phyloP scores from a whole-genome alignment of 2,329 filamentous ascomycete genomes.

The Scolecobasidium constrictum region DNA sequence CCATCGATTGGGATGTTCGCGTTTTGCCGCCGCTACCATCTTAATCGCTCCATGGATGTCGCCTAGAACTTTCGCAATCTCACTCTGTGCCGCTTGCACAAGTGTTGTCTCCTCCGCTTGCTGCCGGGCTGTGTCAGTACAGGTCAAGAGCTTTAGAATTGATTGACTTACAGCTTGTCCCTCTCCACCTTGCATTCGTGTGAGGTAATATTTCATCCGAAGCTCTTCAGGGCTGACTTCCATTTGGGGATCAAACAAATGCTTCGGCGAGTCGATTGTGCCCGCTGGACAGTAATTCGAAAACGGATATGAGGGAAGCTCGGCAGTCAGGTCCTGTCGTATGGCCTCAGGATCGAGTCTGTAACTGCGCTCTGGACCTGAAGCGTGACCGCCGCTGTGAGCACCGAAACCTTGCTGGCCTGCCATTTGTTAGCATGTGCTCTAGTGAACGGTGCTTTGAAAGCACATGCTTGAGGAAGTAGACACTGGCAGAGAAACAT shows the following conservation, averaged over 20 bases:
- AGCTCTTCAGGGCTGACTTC: conserved; percentile 89
- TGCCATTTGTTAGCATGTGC: conserved; percentile 11
- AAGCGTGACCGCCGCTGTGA: background rate
- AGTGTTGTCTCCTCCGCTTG: conserved; percentile 51
- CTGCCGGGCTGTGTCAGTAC: no score
- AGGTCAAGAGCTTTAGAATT: background rate
- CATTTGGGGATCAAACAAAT: conserved; percentile 72
- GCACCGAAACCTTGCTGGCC: background rate
- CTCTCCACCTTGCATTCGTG: conserved; percentile 49
- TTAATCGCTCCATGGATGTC: conserved; percentile 63
- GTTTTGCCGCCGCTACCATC: conserved; percentile 54
- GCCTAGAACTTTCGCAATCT: conserved; percentile 59
- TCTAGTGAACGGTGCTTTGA: no score
- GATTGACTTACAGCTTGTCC: conserved; percentile 39
- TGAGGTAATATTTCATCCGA: conserved; percentile 59
- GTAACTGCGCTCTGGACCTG: conserved; percentile 13
- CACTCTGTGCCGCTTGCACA: conserved; percentile 50
- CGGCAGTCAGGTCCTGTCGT: conserved; percentile 51
- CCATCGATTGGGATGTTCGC: conserved; percentile 64
- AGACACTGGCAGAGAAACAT: no score
- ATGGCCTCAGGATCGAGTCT: conserved; percentile 21
- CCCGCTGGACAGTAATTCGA: conserved; percentile 55
- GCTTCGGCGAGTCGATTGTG: conserved; percentile 62
- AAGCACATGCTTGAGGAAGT: no score
- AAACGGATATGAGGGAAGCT: conserved; percentile 73